A percentile compares a stretch with the other conserved stretches of the same genome.
Evolutionary conservation across 805 yeast genomes (phyloP).

Genomic region (Cyberlindnera meyerae): DNA sequence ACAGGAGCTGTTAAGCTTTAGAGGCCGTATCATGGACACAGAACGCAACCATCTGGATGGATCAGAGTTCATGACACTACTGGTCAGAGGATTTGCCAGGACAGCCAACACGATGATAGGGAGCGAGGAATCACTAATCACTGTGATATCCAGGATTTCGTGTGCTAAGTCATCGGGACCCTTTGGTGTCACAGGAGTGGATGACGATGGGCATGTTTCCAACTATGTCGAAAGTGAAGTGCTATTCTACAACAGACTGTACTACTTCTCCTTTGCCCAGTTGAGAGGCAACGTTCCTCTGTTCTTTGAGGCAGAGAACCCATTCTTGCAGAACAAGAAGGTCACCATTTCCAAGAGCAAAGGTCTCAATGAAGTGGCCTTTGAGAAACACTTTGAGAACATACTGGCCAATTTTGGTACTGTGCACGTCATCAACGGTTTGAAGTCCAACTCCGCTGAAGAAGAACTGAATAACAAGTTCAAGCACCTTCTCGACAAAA

Average conservation of each 20-base stretch:
- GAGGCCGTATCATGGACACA: slow-evolving; percentile 58
- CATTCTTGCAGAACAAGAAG: slow-evolving; percentile 66
- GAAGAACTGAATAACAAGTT: slow-evolving; percentile 61
- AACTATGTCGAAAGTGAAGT: slow-evolving; percentile 89
- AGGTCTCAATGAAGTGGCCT: slow-evolving; percentile 84
- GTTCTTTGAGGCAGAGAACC: slow-evolving; percentile 85
- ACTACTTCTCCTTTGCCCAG: slow-evolving; percentile 72
- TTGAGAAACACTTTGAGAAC: slow-evolving; percentile 73
- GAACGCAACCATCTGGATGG: slow-evolving; percentile 58
- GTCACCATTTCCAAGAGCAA: slow-evolving; percentile 70
- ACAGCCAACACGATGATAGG: slow-evolving; percentile 38
- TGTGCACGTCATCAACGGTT: slow-evolving; percentile 73
- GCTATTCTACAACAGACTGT: slow-evolving; percentile 46
- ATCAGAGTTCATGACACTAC: slow-evolving; percentile 71
- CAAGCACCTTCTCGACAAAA: slow-evolving; percentile 43
- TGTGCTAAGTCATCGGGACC: slow-evolving; percentile 87
- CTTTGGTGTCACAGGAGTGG: slow-evolving; percentile 81
- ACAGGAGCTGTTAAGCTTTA: slow-evolving; percentile 66
- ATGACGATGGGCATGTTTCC: slow-evolving; percentile 89
- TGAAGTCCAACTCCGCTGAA: slow-evolving; percentile 68
- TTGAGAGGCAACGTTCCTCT: slow-evolving; percentile 90
- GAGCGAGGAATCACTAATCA: slow-evolving; percentile 38
- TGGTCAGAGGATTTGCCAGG: slow-evolving; percentile 89
- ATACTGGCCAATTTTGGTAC: slow-evolving; percentile 75
- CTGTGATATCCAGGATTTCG: slow-evolving; percentile 84